Evolutionary conservation across 139 green algal genomes (phyloP), one percentile per base, ranked within the genome.

Genomic region (Zygnema circumcarinatum): DNA sequence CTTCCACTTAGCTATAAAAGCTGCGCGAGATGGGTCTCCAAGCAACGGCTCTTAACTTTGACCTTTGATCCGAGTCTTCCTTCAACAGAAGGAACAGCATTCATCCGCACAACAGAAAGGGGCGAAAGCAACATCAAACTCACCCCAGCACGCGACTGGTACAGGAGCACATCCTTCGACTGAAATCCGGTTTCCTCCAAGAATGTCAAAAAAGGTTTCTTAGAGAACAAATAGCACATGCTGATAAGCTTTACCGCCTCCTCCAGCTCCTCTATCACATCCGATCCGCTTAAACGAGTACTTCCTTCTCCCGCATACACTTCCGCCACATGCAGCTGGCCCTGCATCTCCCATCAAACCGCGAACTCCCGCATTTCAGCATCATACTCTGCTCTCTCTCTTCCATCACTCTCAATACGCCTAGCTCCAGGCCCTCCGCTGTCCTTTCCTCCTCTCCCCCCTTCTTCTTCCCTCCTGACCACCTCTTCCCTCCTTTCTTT

Each of bases 221-320:
- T 89, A 25, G 83, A 88, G 53, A 89, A 89, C n/a, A 32, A 31
- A 32, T 82, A 79, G 53, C 84, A 89, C 16, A 87, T 41, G 42
- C 21, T 53, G 33, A 89, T 42, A 21, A 89, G 29, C 25, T 52
- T 11, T 38, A 41, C 25, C 16, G 84, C 29, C 22, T 82, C 35
- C 74, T 89, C 29, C 36, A 89, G 2, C 38, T 88, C 38, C 29
- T 33, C 80, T 16, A 89, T 38, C 0, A 35, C 29, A 25, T 89
- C 36, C 29, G 31, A 32, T 33, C 84, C 84, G 42, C 31, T 20
- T 67, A 89, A 42, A 31, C 56, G 79, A 67, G 36, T 38, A n/a
- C 82, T 89, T 25, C 42, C 84, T 25, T 78, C 78, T 35, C 84
- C 80, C 16, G 84, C 84, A 38, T 87, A 89, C 32, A 86, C 81